Conservation (phyloP, 495 filamentous ascomycete genomes). For the Letharia columbiana region DNA sequence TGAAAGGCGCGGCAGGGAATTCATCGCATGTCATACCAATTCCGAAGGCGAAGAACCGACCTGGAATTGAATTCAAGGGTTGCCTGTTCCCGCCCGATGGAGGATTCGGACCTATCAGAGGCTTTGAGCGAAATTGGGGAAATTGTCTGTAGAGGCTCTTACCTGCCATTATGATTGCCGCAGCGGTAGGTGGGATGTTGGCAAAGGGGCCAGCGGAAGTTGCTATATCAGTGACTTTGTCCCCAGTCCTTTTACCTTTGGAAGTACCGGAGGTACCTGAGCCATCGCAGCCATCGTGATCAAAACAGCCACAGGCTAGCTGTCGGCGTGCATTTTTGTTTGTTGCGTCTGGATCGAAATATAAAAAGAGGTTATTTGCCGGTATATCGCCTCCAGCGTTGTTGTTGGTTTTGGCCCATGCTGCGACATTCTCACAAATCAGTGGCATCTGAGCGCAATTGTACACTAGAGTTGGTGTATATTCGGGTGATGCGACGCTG, state of each 20-base stretch:
- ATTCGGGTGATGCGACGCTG: background rate
- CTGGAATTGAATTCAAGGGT: background rate
- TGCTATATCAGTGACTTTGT: constrained; percentile 4
- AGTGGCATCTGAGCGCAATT: constrained; percentile 11
- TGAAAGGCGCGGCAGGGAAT: constrained; percentile 9
- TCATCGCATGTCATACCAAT: constrained; percentile 12
- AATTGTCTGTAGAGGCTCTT: too few species aligned
- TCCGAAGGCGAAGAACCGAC: constrained; percentile 6
- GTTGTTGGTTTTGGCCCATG: constrained; percentile 1
- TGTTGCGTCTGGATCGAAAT: constrained; percentile 8
- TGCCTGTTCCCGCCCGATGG: background rate
- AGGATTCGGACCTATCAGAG: constrained; percentile 8
- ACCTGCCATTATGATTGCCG: too few species aligned
- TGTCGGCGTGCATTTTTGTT: constrained; percentile 3
- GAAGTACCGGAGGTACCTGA: background rate
- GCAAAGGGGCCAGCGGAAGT: background rate
- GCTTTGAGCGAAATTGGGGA: background rate
- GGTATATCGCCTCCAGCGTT: background rate
- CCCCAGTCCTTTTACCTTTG: background rate
- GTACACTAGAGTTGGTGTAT: constrained; percentile 11
- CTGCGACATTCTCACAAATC: constrained; percentile 12
- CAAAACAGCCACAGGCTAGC: constrained; percentile 5
- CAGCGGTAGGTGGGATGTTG: background rate
- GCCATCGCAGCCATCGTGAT: constrained; percentile 8
- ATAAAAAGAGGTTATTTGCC: background rate